phyloP scores from a whole-genome alignment of 1,284 basidiomycete species.

The Gomphus sp. region DNA sequence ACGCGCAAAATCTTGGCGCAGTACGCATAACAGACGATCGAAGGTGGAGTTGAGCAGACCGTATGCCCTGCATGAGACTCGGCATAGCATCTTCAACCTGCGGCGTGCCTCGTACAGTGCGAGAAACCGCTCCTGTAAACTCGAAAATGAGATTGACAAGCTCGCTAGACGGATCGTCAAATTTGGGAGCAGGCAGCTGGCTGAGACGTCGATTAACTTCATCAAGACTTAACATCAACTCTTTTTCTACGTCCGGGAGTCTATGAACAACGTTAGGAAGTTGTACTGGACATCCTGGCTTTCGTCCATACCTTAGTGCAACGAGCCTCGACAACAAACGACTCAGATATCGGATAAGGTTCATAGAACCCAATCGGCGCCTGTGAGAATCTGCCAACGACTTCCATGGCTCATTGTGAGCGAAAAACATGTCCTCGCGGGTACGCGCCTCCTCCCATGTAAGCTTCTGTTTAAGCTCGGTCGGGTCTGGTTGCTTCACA shows the following conservation, averaged over 20 bases:
- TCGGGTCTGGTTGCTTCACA: constrained; percentile 51
- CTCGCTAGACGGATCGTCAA: constrained; percentile 45
- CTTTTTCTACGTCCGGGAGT: constrained; percentile 50
- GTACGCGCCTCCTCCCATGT: constrained; percentile 44
- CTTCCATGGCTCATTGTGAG: constrained; percentile 46
- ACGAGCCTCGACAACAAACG: constrained; percentile 49
- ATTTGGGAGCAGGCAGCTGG: constrained; percentile 42
- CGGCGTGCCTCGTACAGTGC: constrained; percentile 39
- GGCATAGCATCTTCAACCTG: constrained; percentile 20
- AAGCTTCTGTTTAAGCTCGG: constrained; percentile 35
- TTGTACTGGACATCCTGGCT: background rate
- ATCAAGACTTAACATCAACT: constrained; percentile 35
- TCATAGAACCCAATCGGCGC: constrained; percentile 38
- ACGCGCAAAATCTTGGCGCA: constrained; percentile 17
- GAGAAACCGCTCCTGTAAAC: constrained; percentile 25
- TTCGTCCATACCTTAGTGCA: constrained; percentile 35
- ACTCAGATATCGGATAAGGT: constrained; percentile 47
- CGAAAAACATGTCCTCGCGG: constrained; percentile 60
- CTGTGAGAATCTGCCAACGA: constrained; percentile 24
- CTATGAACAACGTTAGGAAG: constrained; percentile 26
- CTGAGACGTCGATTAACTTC: constrained; percentile 26
- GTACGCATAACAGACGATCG: constrained; percentile 37
- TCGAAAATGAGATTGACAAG: constrained; percentile 36
- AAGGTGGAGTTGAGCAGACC: constrained; percentile 39
- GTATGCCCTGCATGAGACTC: constrained; percentile 44